These are phyloP conservation scores for Microdochium trichocladiopsis DNA, from an alignment of 2,329 filamentous ascomycete genomes.

Conservation along the genomic window DNA sequence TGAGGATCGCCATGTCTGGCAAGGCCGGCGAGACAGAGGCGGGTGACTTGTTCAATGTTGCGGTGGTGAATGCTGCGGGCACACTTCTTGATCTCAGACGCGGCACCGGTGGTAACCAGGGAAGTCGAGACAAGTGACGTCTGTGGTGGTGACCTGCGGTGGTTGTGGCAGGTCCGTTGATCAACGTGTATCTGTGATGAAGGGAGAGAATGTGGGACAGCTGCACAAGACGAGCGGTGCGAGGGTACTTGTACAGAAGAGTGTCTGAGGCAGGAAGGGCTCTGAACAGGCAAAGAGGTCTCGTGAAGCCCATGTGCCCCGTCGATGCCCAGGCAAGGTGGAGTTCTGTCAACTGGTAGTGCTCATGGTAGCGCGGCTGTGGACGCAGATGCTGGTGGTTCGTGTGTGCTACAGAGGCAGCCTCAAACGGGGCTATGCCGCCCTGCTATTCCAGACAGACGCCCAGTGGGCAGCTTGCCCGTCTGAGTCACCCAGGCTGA, in stretches of 20 bases:
- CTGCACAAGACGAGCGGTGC: neutral
- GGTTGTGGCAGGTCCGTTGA: neutral
- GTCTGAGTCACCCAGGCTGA: neutral
- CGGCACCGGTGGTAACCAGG: neutral
- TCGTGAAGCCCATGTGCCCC: neutral
- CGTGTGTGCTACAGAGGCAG: neutral
- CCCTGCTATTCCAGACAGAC: too few species aligned
- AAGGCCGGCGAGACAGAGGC: neutral
- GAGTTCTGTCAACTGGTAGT: neutral
- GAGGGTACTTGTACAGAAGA: neutral
- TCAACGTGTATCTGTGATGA: neutral
- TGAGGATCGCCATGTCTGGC: conserved; percentile 22
- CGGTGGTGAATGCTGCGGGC: neutral
- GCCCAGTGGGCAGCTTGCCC: neutral
- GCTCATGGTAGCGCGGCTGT: neutral
- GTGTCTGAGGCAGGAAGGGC: neutral
- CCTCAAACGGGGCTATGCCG: neutral
- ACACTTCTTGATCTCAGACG: neutral
- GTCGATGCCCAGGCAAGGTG: neutral
- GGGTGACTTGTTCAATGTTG: conserved; percentile 1
- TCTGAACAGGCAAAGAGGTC: neutral
- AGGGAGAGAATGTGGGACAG: neutral
- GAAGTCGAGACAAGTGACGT: neutral
- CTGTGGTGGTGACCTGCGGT: neutral
- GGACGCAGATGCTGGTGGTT: neutral